A percentile compares a stretch with the other conserved stretches of the same genome.
Evolutionary conservation across 1,284 basidiomycete genomes (phyloP).

Genomic region (Erythrobasidium hasegawianum): DNA sequence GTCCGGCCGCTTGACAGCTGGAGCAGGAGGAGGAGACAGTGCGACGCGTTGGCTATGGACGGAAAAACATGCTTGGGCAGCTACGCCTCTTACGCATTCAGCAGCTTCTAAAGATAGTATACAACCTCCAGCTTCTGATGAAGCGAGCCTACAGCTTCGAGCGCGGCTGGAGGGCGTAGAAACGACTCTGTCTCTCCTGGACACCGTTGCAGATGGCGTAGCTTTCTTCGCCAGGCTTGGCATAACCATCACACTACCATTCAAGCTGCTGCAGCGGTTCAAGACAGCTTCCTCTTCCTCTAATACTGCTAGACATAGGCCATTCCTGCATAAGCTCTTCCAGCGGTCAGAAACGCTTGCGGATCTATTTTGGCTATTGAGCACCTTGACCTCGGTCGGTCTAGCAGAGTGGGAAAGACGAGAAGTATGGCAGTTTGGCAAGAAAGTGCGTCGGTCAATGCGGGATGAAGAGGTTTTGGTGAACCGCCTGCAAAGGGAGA

Average conservation of each 20-base stretch:
- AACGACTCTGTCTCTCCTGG: conserved; percentile 25
- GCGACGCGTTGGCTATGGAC: conserved; percentile 25
- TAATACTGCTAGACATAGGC: not conserved
- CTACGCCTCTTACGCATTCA: not conserved
- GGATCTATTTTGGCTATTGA: conserved; percentile 26
- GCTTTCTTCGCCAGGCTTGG: conserved; percentile 24
- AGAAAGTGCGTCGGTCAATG: conserved; percentile 27
- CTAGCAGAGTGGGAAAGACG: conserved; percentile 30
- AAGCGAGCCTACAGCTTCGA: conserved; percentile 17
- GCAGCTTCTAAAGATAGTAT: not conserved
- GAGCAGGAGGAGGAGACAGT: not conserved
- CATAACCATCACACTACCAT: conserved; percentile 26
- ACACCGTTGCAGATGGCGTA: conserved; percentile 29
- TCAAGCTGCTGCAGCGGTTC: conserved; percentile 12
- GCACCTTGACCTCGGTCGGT: conserved; percentile 1
- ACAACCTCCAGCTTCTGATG: conserved; percentile 26
- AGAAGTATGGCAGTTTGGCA: conserved; percentile 29
- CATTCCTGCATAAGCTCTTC: conserved; percentile 13
- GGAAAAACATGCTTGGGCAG: conserved; percentile 30
- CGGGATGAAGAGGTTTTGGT: conserved; percentile 21
- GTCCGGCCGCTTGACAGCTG: not conserved
- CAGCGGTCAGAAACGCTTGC: conserved; percentile 21
- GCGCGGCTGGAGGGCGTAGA: conserved; percentile 23
- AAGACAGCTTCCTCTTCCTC: conserved; percentile 2
- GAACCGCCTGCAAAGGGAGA: conserved; percentile 3